Evolutionary conservation across 148 eudicot genomes (phyloP).

Genomic region (Silene uniflora): DNA sequence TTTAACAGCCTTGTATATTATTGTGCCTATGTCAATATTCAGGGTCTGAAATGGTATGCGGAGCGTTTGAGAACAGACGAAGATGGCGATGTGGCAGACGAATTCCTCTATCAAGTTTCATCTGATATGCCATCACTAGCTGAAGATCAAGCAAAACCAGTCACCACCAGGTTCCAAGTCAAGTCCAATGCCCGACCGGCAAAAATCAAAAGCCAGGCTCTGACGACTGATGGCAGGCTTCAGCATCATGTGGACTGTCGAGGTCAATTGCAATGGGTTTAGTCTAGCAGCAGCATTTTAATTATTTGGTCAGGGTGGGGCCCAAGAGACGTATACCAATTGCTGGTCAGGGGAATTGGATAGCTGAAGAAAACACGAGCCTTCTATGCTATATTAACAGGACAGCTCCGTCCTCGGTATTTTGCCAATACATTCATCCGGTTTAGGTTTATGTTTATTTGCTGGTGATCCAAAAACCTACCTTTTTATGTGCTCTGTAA

Average conservation of each 20-base stretch:
- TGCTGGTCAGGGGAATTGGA: not conserved
- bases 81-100: constrained; percentile 97
- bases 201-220: constrained; percentile 45
- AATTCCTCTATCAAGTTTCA: constrained; percentile 56
- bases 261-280: constrained; percentile 58
- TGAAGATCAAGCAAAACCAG: constrained; percentile 29
- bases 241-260: constrained; percentile 55
- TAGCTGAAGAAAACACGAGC: not conserved
- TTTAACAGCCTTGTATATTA: not conserved
- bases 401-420: constrained; percentile 5
- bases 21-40: constrained; percentile 14
- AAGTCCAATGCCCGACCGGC: constrained; percentile 46
- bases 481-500: too few relatives aligned
- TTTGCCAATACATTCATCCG: not conserved
- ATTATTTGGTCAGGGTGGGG: not conserved
- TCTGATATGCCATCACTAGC: constrained; percentile 23
- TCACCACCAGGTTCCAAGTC: constrained; percentile 62
- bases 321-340: not conserved
- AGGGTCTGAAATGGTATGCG: constrained; percentile 93
- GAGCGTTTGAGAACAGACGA: constrained; percentile 73
- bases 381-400: not conserved
- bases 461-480: too few relatives aligned
- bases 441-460: too few relatives aligned
- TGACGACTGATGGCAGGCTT: constrained; percentile 54
- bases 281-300: constrained; percentile 15